These are phyloP conservation scores for Cornus florida DNA, from an alignment of 148 eudicot genomes.

Conservation along the genomic window DNA sequence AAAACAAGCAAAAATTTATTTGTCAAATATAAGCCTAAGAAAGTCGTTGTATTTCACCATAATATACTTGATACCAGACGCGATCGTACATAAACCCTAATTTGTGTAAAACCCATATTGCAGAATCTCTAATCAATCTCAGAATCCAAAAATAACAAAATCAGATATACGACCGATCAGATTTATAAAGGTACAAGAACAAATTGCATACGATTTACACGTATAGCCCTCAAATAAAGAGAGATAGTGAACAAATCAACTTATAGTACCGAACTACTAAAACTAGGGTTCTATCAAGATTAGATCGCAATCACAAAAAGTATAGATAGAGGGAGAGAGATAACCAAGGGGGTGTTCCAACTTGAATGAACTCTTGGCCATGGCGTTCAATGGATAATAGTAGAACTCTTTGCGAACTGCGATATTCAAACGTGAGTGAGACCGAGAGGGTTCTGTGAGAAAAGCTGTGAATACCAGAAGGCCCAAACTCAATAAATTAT, in stretches of 20 bases:
- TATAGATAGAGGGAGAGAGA: slow-evolving; percentile 12
- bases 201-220: background rate
- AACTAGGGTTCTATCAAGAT: slow-evolving; percentile 2
- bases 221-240: background rate
- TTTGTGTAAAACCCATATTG: background rate
- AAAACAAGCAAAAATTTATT: background rate
- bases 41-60: background rate
- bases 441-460: slow-evolving; percentile 21
- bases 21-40: background rate
- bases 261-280: background rate
- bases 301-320: background rate
- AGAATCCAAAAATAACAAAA: background rate
- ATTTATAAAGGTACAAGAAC: background rate
- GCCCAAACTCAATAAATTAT: too few relatives aligned
- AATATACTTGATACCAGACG: background rate
- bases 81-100: background rate
- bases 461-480: too few relatives aligned
- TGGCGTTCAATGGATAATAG: slow-evolving; percentile 20
- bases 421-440: background rate
- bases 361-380: slow-evolving; percentile 84
- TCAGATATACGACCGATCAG: background rate
- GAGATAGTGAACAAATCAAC: background rate
- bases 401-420: slow-evolving; percentile 1
- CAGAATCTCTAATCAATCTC: background rate
- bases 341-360: slow-evolving; percentile 81